Evolutionary conservation across 2,329 filamentous ascomycete species (phyloP).

Genomic region (Fusarium mundagurra): DNA sequence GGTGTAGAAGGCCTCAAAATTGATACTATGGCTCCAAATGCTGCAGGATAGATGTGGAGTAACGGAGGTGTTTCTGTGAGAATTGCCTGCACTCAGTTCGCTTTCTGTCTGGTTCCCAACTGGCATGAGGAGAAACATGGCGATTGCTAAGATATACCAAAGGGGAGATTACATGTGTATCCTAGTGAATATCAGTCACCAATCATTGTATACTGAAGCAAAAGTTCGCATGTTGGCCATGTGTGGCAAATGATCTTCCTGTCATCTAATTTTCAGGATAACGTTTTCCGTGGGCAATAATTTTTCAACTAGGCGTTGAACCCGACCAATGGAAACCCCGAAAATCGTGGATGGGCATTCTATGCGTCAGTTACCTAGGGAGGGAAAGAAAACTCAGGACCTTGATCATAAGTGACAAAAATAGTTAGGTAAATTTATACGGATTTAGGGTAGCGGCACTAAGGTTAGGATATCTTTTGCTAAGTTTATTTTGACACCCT

Average conservation of each 20-base stretch:
- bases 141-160: rapidly evolving
- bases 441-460: no score
- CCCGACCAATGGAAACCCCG: not conserved
- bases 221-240: rapidly evolving
- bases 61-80: not conserved
- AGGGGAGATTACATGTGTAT: rapidly evolving
- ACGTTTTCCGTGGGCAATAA: not conserved
- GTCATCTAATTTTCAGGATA: not conserved
- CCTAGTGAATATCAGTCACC: rapidly evolving
- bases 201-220: rapidly evolving
- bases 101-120: not conserved
- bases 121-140: not conserved
- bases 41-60: no score
- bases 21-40: rapidly evolving
- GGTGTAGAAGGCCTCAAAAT: not conserved
- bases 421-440: no score
- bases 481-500: no score
- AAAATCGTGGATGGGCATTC: rapidly evolving
- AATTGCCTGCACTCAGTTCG: not conserved
- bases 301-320: not conserved
- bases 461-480: no score
- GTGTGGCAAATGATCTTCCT: not conserved
- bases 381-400: no score
- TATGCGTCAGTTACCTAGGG: no score
- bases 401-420: no score